phyloP scores from a whole-genome alignment of 257 asterid species.

The Schizonepeta tenuifolia region DNA sequence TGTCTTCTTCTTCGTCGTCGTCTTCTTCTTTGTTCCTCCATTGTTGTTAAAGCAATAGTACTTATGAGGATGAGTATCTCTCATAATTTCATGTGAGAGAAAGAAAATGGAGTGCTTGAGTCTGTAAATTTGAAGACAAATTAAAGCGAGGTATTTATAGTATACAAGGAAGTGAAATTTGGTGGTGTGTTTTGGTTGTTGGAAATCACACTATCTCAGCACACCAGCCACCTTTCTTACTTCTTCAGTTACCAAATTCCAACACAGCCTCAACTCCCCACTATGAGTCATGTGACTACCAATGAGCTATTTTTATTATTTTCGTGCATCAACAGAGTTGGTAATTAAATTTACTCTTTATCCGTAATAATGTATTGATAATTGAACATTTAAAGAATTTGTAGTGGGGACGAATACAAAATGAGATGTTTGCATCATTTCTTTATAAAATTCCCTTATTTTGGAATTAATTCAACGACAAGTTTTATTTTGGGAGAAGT shows the following conservation, averaged over 20 bases:
- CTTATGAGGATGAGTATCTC: background rate
- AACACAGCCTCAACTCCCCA: slow-evolving; percentile 17
- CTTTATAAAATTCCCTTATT: no score
- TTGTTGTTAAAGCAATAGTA: background rate
- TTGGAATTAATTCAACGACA: no score
- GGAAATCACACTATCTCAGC: slow-evolving; percentile 27
- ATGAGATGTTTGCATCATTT: no score
- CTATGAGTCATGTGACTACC: no score
- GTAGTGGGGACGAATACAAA: no score
- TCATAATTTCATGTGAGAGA: slow-evolving; percentile 24
- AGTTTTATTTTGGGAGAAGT: no score
- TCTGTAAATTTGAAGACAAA: background rate
- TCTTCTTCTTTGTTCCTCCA: background rate
- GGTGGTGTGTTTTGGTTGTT: slow-evolving; percentile 34
- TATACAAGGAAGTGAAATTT: background rate
- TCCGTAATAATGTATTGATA: no score
- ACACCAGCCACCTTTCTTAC: slow-evolving; percentile 27
- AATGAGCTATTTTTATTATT: no score
- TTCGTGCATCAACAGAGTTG: no score
- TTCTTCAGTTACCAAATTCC: background rate
- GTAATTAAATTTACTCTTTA: no score
- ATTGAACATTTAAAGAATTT: no score
- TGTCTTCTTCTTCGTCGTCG: background rate
- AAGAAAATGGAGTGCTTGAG: background rate
- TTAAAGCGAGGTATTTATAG: slow-evolving; percentile 21